Evolutionary conservation across 2,329 filamentous ascomycete genomes (phyloP), one percentile per base, ranked within the genome.

Genomic region (Fusarium napiforme): DNA sequence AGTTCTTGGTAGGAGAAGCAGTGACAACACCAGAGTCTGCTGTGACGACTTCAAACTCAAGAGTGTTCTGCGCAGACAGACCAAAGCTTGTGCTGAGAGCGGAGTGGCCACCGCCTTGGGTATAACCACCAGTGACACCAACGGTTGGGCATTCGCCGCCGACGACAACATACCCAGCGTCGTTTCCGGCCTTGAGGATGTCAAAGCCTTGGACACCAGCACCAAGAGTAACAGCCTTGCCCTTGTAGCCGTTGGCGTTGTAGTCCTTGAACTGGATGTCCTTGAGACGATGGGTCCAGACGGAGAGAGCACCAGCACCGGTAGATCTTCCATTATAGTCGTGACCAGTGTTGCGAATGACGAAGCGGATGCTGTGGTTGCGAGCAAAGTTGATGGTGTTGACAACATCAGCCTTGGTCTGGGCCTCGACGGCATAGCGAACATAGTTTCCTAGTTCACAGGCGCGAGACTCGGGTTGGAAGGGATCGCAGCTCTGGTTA

Each of bases 41-140:
- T 12, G 85, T 87, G n/a, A 92, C 83, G 3, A 90, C 87, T 66
- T 90, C 84, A 60, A 83, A 88, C 69, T 87, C 83, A 5, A 92
- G 82, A 0, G 87, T 84, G 56, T 92, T 86, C 71, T 93, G 91
- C 1, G 89, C 89, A 21, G 81, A 87, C 0, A 93, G 82, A 10
- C 91, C 91, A 55, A 87, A 88, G n/a, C 78, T 81, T 4, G 86
- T 86, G 37, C 82, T 83, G 3, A 92, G 82, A 1, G 85, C 82
- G 2, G 84, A 86, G 75, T 91, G 89, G 0, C 76, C 76, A 0
- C 91, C 90, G 19, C 89, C 90, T 75, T 90, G 87, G 4, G 84
- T 86, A 74, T 88, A 92, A 2, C 90, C 90, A 36, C 55, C 55
- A 5, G 88, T 86, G 4, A 90, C 75, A 3, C 90, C 89, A 12